Evolutionary conservation across 768 basidiomycete species (phyloP), one percentile per base, ranked within the genome.

Genomic region (Leccinum arenicola): DNA sequence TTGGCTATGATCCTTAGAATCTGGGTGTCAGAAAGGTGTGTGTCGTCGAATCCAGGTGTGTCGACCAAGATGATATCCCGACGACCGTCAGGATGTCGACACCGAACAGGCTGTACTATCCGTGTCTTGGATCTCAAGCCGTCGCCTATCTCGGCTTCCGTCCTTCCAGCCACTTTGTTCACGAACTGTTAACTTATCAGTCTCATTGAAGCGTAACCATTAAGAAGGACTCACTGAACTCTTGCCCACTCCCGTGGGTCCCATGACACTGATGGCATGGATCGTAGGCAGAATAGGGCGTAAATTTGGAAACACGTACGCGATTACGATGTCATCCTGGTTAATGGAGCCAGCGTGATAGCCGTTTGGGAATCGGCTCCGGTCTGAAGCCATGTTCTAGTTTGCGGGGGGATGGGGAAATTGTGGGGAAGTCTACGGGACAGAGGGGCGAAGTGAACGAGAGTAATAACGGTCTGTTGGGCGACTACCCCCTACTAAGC

Each of bases 1-100:
- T 51, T 19, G 43, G 61, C 58, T 54, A 64, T 58, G 9, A 58
- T 61, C 31, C 3, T 58, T 17, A 66, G 50, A 43, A 66, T 47
- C 40, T 58, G 49, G 5, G 38, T 1, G 25, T 66, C 65, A 6
- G 58, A 54, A 17, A 57, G 54, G 12, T 25, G 1, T 8, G 61
- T 66, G 21, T 66, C 65, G 12, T 66, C 56, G 25, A 66, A 66
- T 35, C 64, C 64, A 3, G 64, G 64, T 5, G 64, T 66, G 31
- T 66, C 64, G 6, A 65, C 61, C 25, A 66, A 38, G 23, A 66
- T 47, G 35, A 66, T 53, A 31, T 51, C 52, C 27, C 58, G 61
- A 40, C 27, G 55, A 15, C 65, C 56, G 3, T 66, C 61, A 6
- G 65, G 65, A 17, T 66, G 65, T 14, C 17, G n/a, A 50, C 61